Evolutionary conservation across 2,329 filamentous ascomycete species (phyloP).

Genomic region (Alternaria brassicicola): DNA sequence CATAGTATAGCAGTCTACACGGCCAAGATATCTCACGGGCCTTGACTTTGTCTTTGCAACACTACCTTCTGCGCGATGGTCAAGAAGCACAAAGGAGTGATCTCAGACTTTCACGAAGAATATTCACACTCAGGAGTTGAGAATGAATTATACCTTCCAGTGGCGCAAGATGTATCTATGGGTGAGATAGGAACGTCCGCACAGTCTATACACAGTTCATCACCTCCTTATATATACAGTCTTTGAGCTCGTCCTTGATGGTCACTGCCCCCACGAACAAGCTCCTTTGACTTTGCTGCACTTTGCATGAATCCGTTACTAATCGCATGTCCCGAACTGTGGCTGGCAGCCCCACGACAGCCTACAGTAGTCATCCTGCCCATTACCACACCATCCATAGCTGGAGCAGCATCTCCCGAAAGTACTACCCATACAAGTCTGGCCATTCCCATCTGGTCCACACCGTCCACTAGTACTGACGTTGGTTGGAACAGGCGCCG

Average conservation of each 20-base stretch:
- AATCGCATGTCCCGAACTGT: conserved; percentile 29
- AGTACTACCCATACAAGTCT: conserved; percentile 29
- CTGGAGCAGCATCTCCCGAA: conserved; percentile 36
- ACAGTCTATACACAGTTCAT: not conserved
- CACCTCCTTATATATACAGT: not conserved
- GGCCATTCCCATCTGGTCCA: conserved; percentile 29
- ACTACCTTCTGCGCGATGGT: not conserved
- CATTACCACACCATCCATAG: conserved; percentile 36
- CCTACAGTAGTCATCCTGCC: conserved; percentile 28
- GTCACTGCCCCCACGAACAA: not conserved
- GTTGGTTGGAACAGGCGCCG: conserved; percentile 25
- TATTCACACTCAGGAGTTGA: not conserved
- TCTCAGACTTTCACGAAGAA: not conserved
- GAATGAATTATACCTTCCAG: not conserved
- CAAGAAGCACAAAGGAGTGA: not conserved
- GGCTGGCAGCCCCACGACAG: conserved; percentile 29
- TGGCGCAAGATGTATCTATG: not conserved
- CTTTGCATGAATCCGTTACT: not conserved
- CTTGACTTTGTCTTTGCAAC: not conserved
- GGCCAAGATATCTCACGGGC: not conserved
- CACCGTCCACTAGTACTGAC: conserved; percentile 38
- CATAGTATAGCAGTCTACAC: not conserved
- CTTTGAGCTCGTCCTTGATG: not conserved
- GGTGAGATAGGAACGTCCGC: not conserved
- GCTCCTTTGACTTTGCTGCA: not conserved